Conservation (phyloP, 768 basidiomycete genomes). For the Leucosporidium creatinivorum region DNA sequence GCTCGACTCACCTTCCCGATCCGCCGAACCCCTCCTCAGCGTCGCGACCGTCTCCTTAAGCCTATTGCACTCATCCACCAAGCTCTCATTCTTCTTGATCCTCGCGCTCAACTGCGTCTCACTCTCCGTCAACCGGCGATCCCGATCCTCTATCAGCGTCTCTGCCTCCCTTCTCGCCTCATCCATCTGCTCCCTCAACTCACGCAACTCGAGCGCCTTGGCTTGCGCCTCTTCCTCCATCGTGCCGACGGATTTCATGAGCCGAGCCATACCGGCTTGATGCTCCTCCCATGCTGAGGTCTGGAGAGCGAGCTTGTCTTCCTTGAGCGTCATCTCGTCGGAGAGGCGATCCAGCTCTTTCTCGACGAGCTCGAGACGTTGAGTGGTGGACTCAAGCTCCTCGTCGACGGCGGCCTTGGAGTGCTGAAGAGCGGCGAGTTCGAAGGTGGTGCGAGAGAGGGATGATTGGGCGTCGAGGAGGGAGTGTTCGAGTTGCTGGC, state of each 20-base stretch:
- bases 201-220: not conserved
- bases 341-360: constrained; percentile 1
- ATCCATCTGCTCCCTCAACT: not conserved
- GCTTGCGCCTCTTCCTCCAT: constrained; percentile 6
- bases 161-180: constrained; percentile 1
- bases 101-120: constrained; percentile 6
- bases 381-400: constrained; percentile 11
- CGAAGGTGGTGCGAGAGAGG: not conserved
- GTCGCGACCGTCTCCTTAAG: constrained; percentile 21
- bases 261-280: constrained; percentile 5
- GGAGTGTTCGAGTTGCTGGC: not conserved
- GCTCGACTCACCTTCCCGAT: constrained; percentile 33
- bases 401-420: not conserved
- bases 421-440: not conserved
- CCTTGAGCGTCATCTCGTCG: not conserved
- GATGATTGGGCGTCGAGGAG: not conserved
- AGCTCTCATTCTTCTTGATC: constrained; percentile 2
- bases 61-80: constrained; percentile 14
- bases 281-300: not conserved
- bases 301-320: not conserved
- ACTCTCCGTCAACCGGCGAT: constrained; percentile 15
- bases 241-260: not conserved
- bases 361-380: constrained; percentile 2
- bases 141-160: constrained; percentile 21
- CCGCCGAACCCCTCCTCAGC: constrained; percentile 35